Conservation (phyloP, 306 rosid genomes). For the Notholithocarpus densiflorus region DNA sequence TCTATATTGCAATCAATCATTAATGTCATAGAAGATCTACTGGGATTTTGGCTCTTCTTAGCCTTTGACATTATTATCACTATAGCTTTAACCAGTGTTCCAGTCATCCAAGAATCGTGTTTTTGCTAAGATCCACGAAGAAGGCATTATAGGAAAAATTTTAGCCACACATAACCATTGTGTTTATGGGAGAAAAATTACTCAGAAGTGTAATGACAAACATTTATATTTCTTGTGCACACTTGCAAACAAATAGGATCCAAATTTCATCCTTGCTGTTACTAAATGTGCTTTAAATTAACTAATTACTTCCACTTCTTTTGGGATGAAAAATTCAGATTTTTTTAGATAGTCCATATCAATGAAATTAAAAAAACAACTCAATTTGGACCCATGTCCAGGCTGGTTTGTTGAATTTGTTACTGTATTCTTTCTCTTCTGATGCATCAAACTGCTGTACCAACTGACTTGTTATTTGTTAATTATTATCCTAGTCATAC, state of each 20-base stretch:
- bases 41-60: not conserved
- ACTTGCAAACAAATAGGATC: not conserved
- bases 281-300: not conserved
- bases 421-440: constrained; percentile 1
- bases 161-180: not conserved
- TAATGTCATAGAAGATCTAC: not conserved
- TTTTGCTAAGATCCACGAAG: not conserved
- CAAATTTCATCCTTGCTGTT: not conserved
- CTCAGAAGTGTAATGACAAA: not conserved
- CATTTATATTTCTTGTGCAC: not conserved
- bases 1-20: not conserved
- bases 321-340: not conserved
- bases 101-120: not conserved
- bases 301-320: not conserved
- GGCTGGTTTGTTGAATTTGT: not conserved
- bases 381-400: not conserved
- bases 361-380: not conserved
- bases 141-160: not conserved
- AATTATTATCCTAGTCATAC: constrained; percentile 64
- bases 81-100: not conserved
- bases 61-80: not conserved
- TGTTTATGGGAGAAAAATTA: not conserved
- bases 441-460: constrained; percentile 14
- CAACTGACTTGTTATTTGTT: constrained; percentile 33
- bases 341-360: not conserved